Evolutionary conservation across 2,329 filamentous ascomycete genomes (phyloP), one percentile per base, ranked within the genome.

Genomic region (Trichophyton simii): DNA sequence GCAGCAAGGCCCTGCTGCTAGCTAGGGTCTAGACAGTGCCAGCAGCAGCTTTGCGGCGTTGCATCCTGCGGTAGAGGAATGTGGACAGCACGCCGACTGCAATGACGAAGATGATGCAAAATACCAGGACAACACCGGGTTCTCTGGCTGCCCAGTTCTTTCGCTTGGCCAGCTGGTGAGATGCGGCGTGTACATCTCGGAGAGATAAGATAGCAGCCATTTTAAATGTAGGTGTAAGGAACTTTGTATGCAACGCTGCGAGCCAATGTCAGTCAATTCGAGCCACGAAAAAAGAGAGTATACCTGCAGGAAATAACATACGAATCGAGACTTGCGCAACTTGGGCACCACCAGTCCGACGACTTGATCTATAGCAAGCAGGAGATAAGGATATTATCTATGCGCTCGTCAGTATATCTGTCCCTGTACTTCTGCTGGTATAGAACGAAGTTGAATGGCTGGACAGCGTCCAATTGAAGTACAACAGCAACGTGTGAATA

Each of bases 101-200:
- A 65, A 86, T 80, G 63, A 83, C 67, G 68, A 81, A 81, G 71
- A 85, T 76, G 66, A 86, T 82, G 72, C 75, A 78, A 72, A 86
- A 83, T 61, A 86, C 83, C 65, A 85, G 75, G 58, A 86, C 77
- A 64, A 85, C 82, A 71, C 83, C 83, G 52, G 80, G 77, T 68
- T 86, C 80, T 36, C 72, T 68, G 63, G 72, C 66, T 25, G 83
- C 82, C 80, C 81, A 86, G 76, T 84, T 82, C 61, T 70, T 68
- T 64, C 78, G 79, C 76, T 79, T 83, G 68, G 75, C 69, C 64
- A 84, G 67, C 59, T 74, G 71, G 55, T 66, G 63, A 28, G 34
- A 44, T 31, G 58, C 62, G 58, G 63, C 61, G 46, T 38, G 18
- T 38, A 59, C 57, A 22, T 59, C 57, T 9, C 41, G n/a, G n/a